Base-by-base conservation (phyloP, 2,329 filamentous ascomycete species). In the Monosporascus sp. region DNA sequence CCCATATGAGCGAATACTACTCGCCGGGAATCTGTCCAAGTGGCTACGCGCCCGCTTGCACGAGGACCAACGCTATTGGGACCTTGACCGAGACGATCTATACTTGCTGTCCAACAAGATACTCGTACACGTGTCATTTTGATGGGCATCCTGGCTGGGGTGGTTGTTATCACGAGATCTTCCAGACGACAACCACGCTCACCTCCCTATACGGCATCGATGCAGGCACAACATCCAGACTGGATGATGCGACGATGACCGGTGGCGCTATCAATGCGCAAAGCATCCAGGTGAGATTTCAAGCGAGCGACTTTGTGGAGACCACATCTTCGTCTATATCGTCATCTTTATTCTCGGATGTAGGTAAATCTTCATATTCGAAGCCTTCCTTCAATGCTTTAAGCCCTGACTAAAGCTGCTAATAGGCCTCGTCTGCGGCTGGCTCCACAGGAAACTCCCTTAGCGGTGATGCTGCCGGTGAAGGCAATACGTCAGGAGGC, bases 251-350 rank as follows among this genome's bases (percentile, higher is more conserved):
- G 3, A 47, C 47, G 9, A 41, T 41, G 2, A 1, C 11, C 17
- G 3, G 1, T 2, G 51, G 48, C 3, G 41, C 48, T 25, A 39
- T 53, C 14, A 49, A 46, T 31, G 48, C 48, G 5, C 48, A 39
- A 5, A 49, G 51, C 35, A 31, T 53, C 14, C 51, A 53, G 36
- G 51, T 53, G 9, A 53, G 51, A 14, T 50, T 53, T n/a, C 41
- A 49, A 37, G 41, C 51, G 8, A 41, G 35, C 11, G 48, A 53
- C 15, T 53, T 53, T 15, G 9, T 31, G n/a, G 18, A 41, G n/a
- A 22, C n/a, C 22, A 41, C 38, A 2, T n/a, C 14, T 27, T 9
- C 25, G n/a, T 18, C 38, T 11, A 41, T 2, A 18, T 18, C 38
- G 7, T 41, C 38, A n/a, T 9, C 8, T 9, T 11, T 9, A n/a